Evolutionary conservation across 345 rosid genomes (phyloP), one percentile per base, ranked within the genome.

Genomic region (Acer negundo): DNA sequence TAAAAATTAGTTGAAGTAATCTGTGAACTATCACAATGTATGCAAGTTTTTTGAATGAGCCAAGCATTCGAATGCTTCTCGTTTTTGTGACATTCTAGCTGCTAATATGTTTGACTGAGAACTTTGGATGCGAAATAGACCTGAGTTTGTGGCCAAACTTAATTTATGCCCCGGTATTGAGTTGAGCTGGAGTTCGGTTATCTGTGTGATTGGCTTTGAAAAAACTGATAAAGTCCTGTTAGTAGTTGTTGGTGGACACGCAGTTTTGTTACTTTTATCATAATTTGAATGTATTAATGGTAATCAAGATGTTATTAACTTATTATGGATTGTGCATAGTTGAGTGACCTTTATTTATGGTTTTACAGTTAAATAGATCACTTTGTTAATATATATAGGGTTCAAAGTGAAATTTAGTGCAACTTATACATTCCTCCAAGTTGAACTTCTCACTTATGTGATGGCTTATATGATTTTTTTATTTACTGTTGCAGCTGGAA

Each of bases 401-500:
- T 42, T 42, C 46, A 7, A 42, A 42, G 46, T 42, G 46, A 42
- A 42, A 42, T 42, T 8, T 42, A 42, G 46, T 42, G 46, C 46
- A 42, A 42, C 46, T 42, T 42, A 42, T 42, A 42, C 46, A 42
- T 42, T 42, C 46, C 46, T 42, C 46, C 46, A 42, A 42, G 46
- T 42, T 42, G 62, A 71, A 17, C 12, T n/a, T 55, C 63, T 26
- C 5, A 26, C 9, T 4, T 53, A 7, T 28, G 17, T 1, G 17
- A 0, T 22, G 69, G 62, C n/a, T 47, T 2, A 31, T 26, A 28
- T 62, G 49, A 28, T 75, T 51, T 2, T 44, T 87, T 74, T 71
- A 67, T 73, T 80, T 74, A 79, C 10, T 83, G 80, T 49, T 83
- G 82, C 87, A 97, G 99, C 94, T 93, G 26, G 98, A 94, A 82